Conservation (phyloP, 441 rosid genomes). For the Gossypium davidsonii region DNA sequence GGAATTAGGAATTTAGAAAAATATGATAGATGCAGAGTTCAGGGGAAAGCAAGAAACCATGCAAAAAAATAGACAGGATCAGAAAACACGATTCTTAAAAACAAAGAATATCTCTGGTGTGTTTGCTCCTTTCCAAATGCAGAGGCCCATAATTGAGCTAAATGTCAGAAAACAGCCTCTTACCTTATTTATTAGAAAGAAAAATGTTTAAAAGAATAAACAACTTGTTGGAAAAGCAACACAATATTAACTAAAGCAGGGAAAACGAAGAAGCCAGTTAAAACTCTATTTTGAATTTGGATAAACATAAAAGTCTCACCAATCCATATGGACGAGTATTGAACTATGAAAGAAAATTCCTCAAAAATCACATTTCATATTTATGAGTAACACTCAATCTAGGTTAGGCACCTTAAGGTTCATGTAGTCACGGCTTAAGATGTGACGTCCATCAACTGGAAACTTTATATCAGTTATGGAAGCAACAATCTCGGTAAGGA, state of each 20-base stretch:
- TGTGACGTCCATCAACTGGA: conserved; percentile 48
- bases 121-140: not conserved
- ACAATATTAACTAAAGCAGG: not conserved
- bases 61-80: not conserved
- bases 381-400: not conserved
- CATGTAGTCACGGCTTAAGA: conserved; percentile 68
- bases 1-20: not conserved
- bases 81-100: not conserved
- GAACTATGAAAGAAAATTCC: conserved; percentile 1
- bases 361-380: not conserved
- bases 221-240: not conserved
- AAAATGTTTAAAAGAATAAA: not conserved
- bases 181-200: not conserved
- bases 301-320: not conserved
- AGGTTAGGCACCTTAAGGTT: conserved; percentile 45
- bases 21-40: not conserved
- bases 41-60: not conserved
- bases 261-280: not conserved
- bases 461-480: conserved; percentile 64
- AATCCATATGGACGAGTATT: not conserved
- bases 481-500: conserved; percentile 60
- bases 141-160: not conserved
- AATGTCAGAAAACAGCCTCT: not conserved
- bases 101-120: not conserved
- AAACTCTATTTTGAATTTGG: not conserved